These are phyloP conservation scores for Vitis amurensis DNA, from an alignment of 164 flowering plant genomes.

Conservation along the genomic window DNA sequence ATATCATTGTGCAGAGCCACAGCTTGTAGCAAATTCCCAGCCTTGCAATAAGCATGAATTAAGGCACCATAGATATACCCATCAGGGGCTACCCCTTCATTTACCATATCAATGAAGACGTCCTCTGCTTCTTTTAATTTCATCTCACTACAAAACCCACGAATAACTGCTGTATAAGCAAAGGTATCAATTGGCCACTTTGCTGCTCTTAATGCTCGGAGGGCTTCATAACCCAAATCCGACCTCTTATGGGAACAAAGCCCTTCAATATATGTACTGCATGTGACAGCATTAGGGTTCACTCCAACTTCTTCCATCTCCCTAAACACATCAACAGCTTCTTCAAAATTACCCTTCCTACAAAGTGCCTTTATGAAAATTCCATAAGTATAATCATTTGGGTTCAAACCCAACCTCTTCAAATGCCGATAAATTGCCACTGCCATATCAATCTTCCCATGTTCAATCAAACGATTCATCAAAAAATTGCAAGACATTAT, in stretches of 20 bases:
- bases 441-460: slow-evolving; percentile 42
- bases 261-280: slow-evolving; percentile 52
- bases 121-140: slow-evolving; percentile 56
- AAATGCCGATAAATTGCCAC: slow-evolving; percentile 47
- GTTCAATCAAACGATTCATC: slow-evolving; percentile 49
- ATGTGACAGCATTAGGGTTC: slow-evolving; percentile 43
- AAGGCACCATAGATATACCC: slow-evolving; percentile 39
- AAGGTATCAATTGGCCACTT: slow-evolving; percentile 32
- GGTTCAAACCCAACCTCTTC: slow-evolving; percentile 45
- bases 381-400: slow-evolving; percentile 60
- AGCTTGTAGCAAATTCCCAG: slow-evolving; percentile 41
- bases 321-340: slow-evolving; percentile 41
- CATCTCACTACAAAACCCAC: slow-evolving; percentile 61
- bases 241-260: slow-evolving; percentile 45
- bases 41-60: slow-evolving; percentile 51
- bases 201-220: slow-evolving; percentile 28
- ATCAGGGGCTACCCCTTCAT: slow-evolving; percentile 45
- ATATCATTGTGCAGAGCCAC: slow-evolving; percentile 42
- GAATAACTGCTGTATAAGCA: slow-evolving; percentile 56
- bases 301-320: slow-evolving; percentile 57
- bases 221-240: slow-evolving; percentile 40
- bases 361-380: slow-evolving; percentile 62
- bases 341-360: slow-evolving; percentile 42
- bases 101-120: slow-evolving; percentile 54
- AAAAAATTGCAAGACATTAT: slow-evolving; percentile 59